Conservation (phyloP, 768 basidiomycete species). For the Boletus speciosus region DNA sequence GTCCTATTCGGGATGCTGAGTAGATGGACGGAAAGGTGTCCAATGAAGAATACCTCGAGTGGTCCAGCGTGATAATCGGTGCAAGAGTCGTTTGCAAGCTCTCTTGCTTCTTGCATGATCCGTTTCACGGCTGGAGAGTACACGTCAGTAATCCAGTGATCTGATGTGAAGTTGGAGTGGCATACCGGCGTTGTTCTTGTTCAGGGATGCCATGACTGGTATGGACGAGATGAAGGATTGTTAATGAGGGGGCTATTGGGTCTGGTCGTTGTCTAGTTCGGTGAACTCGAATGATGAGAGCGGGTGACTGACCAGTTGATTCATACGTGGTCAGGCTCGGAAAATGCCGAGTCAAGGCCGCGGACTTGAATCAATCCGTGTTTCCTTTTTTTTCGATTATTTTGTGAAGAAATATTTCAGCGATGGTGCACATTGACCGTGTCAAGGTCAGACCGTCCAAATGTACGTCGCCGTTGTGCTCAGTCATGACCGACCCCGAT, state of each 20-base stretch:
- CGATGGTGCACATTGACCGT: constrained; percentile 68
- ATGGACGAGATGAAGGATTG: constrained; percentile 6
- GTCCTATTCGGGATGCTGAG: constrained; percentile 45
- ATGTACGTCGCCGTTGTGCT: constrained; percentile 41
- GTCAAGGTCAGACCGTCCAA: constrained; percentile 79
- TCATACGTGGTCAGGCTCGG: constrained; percentile 15
- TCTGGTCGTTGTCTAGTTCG: neutral
- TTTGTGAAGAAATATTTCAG: too few relatives aligned
- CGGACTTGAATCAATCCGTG: constrained; percentile 4
- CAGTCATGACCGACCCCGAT: neutral
- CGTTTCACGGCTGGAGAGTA: constrained; percentile 75
- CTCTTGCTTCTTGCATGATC: constrained; percentile 93
- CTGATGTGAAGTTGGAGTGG: neutral
- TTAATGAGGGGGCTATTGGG: neutral
- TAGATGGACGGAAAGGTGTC: neutral
- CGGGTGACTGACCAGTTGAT: neutral
- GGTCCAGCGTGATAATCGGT: constrained; percentile 83
- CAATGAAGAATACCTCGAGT: constrained; percentile 55
- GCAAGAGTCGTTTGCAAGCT: constrained; percentile 79
- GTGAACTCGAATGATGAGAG: neutral
- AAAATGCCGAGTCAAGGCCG: constrained; percentile 8
- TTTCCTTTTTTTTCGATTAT: neutral
- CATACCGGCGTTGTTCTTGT: constrained; percentile 88
- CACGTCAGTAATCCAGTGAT: neutral
- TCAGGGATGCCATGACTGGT: constrained; percentile 47